phyloP scores from a whole-genome alignment of 2,329 filamentous ascomycete genomes.

The Clathrospora elynae region DNA sequence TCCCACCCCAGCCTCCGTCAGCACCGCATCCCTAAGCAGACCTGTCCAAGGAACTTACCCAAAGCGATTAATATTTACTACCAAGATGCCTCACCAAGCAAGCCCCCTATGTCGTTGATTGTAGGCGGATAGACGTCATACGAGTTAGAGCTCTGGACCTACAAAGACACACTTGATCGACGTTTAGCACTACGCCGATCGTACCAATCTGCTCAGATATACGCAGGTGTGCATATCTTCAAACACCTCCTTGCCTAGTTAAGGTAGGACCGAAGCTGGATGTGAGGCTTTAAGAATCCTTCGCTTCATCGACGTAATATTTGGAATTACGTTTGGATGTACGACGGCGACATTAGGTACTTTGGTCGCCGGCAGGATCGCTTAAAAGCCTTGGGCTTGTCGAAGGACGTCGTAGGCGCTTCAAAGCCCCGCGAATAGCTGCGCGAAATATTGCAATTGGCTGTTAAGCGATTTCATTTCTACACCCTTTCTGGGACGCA shows the following conservation, averaged over 20 bases:
- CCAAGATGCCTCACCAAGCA: conserved; percentile 5
- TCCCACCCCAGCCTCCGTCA: conserved; percentile 8
- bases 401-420: not conserved
- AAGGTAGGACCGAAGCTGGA: conserved; percentile 1
- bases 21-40: conserved; percentile 7
- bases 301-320: conserved; percentile 9
- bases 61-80: conserved; percentile 12
- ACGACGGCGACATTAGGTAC: conserved; percentile 13
- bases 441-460: conserved; percentile 14
- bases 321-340: conserved; percentile 3
- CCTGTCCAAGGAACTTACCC: conserved; percentile 8
- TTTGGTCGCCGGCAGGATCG: conserved; percentile 9
- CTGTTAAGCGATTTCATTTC: conserved; percentile 8
- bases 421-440: conserved; percentile 3
- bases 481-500: conserved; percentile 4
- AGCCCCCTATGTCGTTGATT: conserved; percentile 5
- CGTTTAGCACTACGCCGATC: conserved; percentile 19
- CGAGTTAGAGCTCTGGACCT: conserved; percentile 20
- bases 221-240: not conserved
- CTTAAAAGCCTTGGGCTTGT: conserved; percentile 1
- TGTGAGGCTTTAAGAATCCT: conserved; percentile 23
- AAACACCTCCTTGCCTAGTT: not conserved
- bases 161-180: conserved; percentile 25
- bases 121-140: conserved; percentile 24
- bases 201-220: conserved; percentile 3